These are phyloP conservation scores for Orbilia ellipsospora DNA, from an alignment of 2,329 filamentous ascomycete genomes.

Conservation along the genomic window DNA sequence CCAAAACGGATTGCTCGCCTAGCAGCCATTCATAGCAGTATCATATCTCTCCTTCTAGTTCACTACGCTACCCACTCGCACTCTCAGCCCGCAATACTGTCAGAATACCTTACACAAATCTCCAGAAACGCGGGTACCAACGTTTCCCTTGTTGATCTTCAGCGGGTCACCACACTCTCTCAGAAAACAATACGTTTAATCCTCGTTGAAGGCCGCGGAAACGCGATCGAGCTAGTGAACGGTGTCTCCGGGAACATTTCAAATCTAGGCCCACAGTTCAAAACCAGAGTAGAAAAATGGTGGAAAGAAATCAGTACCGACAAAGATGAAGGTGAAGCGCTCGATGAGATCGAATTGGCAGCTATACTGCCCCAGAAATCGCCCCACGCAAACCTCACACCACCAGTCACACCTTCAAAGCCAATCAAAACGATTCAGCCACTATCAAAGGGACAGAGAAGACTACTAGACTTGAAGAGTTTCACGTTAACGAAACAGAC, in stretches of 20 bases:
- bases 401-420: constrained; percentile 38
- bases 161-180: constrained; percentile 33
- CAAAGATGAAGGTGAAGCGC: constrained; percentile 24
- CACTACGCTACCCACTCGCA: constrained; percentile 38
- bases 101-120: constrained; percentile 40
- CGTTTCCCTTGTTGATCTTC: constrained; percentile 37
- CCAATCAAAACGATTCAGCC: constrained; percentile 11
- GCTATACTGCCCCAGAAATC: constrained; percentile 12
- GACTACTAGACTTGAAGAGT: constrained; percentile 38
- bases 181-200: constrained; percentile 25
- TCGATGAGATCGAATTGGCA: constrained; percentile 38
- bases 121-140: constrained; percentile 43
- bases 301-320: constrained; percentile 17
- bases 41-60: constrained; percentile 31
- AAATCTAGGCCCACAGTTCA: constrained; percentile 31
- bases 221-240: constrained; percentile 39
- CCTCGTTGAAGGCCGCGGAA: constrained; percentile 25
- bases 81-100: constrained; percentile 34
- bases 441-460: constrained; percentile 43
- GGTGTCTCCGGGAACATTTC: constrained; percentile 35
- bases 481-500: constrained; percentile 45
- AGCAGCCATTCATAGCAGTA: constrained; percentile 36
- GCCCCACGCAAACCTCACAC: constrained; percentile 15
- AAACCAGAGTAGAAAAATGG: constrained; percentile 22
- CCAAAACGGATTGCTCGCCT: constrained; percentile 38